Evolutionary conservation across 176 grass and related monocot species (phyloP), one percentile per base, ranked within the genome.

Genomic region (Panicum miliaceum): DNA sequence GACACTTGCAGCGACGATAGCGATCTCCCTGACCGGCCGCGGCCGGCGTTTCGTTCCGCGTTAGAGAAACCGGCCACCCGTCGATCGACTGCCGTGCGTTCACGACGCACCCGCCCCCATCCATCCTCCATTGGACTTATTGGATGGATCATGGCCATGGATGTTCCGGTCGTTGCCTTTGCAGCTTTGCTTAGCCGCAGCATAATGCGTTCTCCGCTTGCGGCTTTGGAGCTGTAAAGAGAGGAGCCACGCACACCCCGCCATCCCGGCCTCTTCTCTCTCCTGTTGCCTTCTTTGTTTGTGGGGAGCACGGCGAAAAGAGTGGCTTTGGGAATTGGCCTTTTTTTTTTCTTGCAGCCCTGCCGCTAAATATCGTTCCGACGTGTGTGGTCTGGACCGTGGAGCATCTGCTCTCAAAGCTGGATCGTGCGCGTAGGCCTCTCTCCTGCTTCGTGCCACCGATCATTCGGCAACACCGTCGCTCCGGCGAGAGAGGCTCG

Each of bases 221-320:
- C 34, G 8, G 2, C 81, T 88, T 84, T 88, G 81, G 75, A 38
- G 86, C 81, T 88, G 86, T 45, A 88, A 88, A 88, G 86, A 48
- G 84, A 88, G 86, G 38, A 57, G 36, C 45, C 16, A 45, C 22
- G 9, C 13, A 15, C 15, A 2, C 16, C 34, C 26, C 70, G 45
- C 8, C 15, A 2, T 7, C 34, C 26, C 70, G 45, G 71, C 71
- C 14, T 18, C 43, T 36, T 73, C 36, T 62, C 62, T 52, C 8
- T 9, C 52, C 19, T 73, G 41, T 64, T 2, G 32, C 47, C 20
- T 66, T 77, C 35, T 77, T 60, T 76, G 36, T 15, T 60, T 34
- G 74, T 63, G 43, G 15, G 73, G 16, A 36, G 32, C 71, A 54
- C 32, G 66, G n/a, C 29, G 8, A 68, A 50, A 58, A 70, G 51